Percentiles rank a stretch among this genome's conserved stretches.
These are phyloP conservation scores for Leishmania guyanensis DNA, from an alignment of 208 protist species.

Conservation along the genomic window DNA sequence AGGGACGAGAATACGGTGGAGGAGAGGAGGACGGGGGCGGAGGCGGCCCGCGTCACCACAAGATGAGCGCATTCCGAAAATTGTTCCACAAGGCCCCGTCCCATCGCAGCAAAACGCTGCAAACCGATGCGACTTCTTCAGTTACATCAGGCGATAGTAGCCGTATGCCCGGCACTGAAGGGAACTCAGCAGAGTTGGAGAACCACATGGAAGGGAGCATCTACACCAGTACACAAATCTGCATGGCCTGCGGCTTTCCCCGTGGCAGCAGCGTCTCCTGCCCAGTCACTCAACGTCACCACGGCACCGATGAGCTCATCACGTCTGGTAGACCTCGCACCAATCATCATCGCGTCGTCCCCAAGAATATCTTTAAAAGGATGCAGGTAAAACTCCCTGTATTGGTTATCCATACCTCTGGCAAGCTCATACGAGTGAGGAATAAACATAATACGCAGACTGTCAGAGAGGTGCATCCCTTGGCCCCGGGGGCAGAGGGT, in stretches of 20 bases:
- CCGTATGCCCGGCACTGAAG: not conserved
- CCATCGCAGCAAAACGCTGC: conserved; percentile 4
- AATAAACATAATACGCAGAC: not conserved
- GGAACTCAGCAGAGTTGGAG: conserved; percentile 30
- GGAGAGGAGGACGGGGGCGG: too few species aligned
- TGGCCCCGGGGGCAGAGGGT: not conserved
- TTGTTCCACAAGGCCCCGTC: conserved; percentile 22
- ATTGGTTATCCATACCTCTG: not conserved
- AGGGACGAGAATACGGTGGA: not conserved
- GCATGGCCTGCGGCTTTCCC: conserved; percentile 39
- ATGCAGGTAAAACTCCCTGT: conserved; percentile 22
- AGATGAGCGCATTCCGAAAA: conserved; percentile 14
- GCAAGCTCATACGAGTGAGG: conserved; percentile 9
- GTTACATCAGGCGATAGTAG: not conserved
- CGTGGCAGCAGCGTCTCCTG: conserved; percentile 53
- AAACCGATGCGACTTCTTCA: conserved; percentile 3
- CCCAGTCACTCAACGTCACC: conserved; percentile 45
- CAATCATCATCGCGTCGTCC: conserved; percentile 11
- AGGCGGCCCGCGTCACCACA: not conserved
- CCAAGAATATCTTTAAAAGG: conserved; percentile 14
- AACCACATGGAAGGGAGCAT: conserved; percentile 54
- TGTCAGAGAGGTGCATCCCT: conserved; percentile 1
- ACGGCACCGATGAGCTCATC: conserved; percentile 49
- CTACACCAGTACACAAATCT: conserved; percentile 39
- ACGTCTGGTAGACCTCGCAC: not conserved